phyloP scores from a whole-genome alignment of 1,284 basidiomycete genomes.

The Boletellus sp. region DNA sequence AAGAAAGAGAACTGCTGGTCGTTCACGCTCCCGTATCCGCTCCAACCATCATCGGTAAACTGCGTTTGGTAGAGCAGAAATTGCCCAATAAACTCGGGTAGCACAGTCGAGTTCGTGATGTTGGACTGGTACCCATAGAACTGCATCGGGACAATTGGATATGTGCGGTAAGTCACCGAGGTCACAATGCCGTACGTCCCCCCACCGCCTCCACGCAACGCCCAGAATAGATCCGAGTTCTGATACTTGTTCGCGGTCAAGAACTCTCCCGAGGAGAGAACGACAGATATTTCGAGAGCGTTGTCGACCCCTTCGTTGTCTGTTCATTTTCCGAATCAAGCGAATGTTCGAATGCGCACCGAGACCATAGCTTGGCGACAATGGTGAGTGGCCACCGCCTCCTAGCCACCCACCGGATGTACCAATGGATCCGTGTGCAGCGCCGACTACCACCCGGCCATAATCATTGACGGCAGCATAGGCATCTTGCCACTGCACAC shows the following conservation, averaged over 20 bases:
- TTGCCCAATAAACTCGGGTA: background rate
- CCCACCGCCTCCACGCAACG: slow-evolving; percentile 42
- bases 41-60: slow-evolving; percentile 21
- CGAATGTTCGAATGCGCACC: slow-evolving; percentile 25
- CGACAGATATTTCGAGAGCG: slow-evolving; percentile 29
- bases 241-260: slow-evolving; percentile 14
- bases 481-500: slow-evolving; percentile 45
- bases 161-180: slow-evolving; percentile 25
- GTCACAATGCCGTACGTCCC: slow-evolving; percentile 29
- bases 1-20: slow-evolving; percentile 8
- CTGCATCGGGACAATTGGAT: slow-evolving; percentile 31
- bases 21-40: slow-evolving; percentile 9
- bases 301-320: slow-evolving; percentile 38
- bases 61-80: background rate
- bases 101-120: slow-evolving; percentile 17
- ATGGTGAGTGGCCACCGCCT: slow-evolving; percentile 44
- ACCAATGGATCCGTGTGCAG: slow-evolving; percentile 35
- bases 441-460: slow-evolving; percentile 38
- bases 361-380: slow-evolving; percentile 40
- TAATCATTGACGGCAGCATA: slow-evolving; percentile 37
- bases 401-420: slow-evolving; percentile 40
- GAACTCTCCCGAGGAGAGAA: slow-evolving; percentile 15
- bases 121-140: slow-evolving; percentile 26
- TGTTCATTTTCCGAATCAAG: background rate
- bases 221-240: slow-evolving; percentile 29